Evolutionary conservation across 2,329 filamentous ascomycete species (phyloP).

Genomic region (Xylaria sp.): DNA sequence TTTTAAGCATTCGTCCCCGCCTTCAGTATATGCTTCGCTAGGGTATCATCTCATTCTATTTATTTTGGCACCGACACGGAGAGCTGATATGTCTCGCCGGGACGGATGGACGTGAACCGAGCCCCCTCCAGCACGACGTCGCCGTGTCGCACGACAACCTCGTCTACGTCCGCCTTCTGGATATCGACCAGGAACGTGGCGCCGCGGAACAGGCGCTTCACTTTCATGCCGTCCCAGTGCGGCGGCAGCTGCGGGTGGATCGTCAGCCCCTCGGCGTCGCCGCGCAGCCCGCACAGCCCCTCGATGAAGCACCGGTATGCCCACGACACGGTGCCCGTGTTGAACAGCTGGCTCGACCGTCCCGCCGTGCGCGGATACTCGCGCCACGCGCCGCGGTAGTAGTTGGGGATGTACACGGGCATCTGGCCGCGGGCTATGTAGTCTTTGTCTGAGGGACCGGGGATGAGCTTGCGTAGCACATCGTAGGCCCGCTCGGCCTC

Average conservation of each 20-base stretch:
- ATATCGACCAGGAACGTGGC: constrained; percentile 61
- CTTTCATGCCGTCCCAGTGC: constrained; percentile 59
- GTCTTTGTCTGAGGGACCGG: constrained; percentile 61
- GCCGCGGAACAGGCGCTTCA: constrained; percentile 60
- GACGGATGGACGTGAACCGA: constrained; percentile 55
- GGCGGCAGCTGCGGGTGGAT: constrained; percentile 63
- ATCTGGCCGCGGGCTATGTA: constrained; percentile 64
- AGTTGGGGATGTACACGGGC: constrained; percentile 67
- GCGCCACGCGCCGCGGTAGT: constrained; percentile 64
- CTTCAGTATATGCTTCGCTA: no score
- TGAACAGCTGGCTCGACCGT: constrained; percentile 66
- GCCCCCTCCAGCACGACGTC: constrained; percentile 53
- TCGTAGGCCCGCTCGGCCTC: constrained; percentile 61
- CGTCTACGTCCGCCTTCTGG: constrained; percentile 51
- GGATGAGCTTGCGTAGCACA: constrained; percentile 63
- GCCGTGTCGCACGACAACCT: constrained; percentile 54
- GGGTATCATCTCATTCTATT: constrained; percentile 13
- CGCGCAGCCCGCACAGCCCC: constrained; percentile 63
- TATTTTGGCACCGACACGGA: constrained; percentile 49
- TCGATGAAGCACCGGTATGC: constrained; percentile 66
- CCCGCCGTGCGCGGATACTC: constrained; percentile 63
- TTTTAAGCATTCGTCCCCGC: no score
- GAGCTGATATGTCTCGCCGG: constrained; percentile 58
- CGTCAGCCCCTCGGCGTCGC: constrained; percentile 58
- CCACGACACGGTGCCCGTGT: constrained; percentile 68